phyloP scores from a whole-genome alignment of 257 asterid species.

The Solanum chmielewskii region DNA sequence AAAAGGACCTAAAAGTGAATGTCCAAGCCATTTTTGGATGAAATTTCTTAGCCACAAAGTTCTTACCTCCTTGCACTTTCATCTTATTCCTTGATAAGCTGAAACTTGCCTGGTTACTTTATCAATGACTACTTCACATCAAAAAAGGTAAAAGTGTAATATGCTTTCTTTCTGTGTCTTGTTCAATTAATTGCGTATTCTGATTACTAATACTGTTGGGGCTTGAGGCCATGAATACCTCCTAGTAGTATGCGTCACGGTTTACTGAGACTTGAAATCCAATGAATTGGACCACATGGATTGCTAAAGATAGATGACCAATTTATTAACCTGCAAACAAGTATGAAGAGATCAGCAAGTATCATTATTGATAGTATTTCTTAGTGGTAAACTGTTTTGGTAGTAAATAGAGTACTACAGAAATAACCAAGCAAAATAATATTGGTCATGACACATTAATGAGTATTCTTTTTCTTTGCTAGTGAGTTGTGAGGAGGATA shows the following conservation, averaged over 20 bases:
- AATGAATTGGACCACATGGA: background rate
- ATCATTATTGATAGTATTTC: background rate
- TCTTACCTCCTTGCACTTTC: background rate
- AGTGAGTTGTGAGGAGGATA: background rate
- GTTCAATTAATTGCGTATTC: background rate
- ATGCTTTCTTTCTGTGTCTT: background rate
- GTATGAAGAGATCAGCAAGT: background rate
- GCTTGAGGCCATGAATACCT: background rate
- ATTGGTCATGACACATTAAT: background rate
- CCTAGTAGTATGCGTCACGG: background rate
- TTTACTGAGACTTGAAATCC: background rate
- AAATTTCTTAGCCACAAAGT: background rate
- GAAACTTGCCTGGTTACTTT: background rate
- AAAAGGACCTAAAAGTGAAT: background rate
- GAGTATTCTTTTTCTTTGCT: background rate
- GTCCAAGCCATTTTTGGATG: background rate
- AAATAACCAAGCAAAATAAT: background rate
- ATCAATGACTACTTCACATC: background rate
- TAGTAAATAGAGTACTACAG: background rate
- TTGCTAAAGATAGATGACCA: background rate
- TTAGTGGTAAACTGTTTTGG: background rate
- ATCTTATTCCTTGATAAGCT: conserved; percentile 2
- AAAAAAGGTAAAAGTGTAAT: background rate
- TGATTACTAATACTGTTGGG: background rate
- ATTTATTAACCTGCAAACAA: background rate